Conservation (phyloP, 257 asterid species). For the Petunia axillaris region DNA sequence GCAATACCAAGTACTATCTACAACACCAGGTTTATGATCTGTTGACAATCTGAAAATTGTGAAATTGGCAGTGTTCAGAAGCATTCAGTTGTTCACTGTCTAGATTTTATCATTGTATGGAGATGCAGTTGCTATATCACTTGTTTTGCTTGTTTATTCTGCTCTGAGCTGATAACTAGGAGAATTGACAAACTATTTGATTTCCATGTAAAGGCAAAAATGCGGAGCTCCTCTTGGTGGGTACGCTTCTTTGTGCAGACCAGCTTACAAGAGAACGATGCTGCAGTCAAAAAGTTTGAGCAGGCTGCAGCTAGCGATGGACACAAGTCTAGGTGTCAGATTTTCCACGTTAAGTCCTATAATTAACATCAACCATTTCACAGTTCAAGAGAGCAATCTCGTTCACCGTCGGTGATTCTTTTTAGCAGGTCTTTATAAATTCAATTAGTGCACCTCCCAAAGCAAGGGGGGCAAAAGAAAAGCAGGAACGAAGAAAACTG, state of each 20-base stretch:
- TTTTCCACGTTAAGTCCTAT: conserved; percentile 86
- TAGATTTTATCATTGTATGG: background rate
- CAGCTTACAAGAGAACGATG: conserved; percentile 83
- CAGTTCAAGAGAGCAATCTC: conserved; percentile 14
- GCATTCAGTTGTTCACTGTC: background rate
- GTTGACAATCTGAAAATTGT: background rate
- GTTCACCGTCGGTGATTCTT: background rate
- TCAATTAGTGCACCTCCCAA: conserved; percentile 9
- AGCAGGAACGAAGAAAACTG: conserved; percentile 14
- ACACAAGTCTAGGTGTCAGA: conserved; percentile 68
- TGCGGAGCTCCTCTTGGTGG: conserved; percentile 92
- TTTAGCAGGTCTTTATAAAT: conserved; percentile 5
- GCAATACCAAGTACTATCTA: conserved; percentile 2
- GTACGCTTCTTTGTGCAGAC: conserved; percentile 71
- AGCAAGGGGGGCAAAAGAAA: background rate
- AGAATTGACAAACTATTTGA: conserved; percentile 11
- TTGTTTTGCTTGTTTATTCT: background rate
- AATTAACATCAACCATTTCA: conserved; percentile 40
- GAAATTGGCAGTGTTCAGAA: background rate
- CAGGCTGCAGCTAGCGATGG: conserved; percentile 62
- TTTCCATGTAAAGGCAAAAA: conserved; percentile 59
- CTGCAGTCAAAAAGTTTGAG: conserved; percentile 71
- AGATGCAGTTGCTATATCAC: background rate
- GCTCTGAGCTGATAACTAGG: background rate
- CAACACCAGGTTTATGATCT: background rate